Percentiles rank a stretch among this genome's conserved stretches.
phyloP scores from a whole-genome alignment of 768 basidiomycete genomes.

The Exidia glandulosa region DNA sequence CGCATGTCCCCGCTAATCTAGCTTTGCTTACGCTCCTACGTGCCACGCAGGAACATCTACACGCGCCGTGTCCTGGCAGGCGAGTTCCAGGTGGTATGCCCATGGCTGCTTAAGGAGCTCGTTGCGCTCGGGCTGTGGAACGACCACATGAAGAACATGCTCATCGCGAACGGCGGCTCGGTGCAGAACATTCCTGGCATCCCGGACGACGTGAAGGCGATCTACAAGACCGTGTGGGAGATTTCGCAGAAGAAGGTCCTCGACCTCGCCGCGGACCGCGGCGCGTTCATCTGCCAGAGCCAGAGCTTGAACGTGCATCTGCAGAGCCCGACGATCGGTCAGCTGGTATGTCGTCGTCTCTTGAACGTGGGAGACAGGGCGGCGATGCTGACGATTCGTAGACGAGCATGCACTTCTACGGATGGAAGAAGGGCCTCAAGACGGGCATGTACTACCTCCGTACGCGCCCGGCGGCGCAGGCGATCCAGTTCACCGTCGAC shows the following conservation, averaged over 20 bases:
- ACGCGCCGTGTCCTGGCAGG: conserved; percentile 96
- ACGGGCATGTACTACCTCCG: conserved; percentile 95
- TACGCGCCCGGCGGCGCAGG: conserved; percentile 87
- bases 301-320: conserved; percentile 93
- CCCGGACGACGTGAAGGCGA: conserved; percentile 85
- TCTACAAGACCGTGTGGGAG: conserved; percentile 99
- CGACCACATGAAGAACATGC: conserved; percentile 98
- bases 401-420: conserved; percentile 96
- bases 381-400: conserved; percentile 5
- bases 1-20: no score
- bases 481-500: conserved; percentile 97
- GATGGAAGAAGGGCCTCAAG: conserved; percentile 99
- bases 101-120: conserved; percentile 94
- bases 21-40: no score
- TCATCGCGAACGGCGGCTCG: conserved; percentile 91
- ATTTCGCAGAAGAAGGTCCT: conserved; percentile 97
- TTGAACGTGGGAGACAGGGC: conserved; percentile 21
- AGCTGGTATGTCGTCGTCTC: conserved; percentile 33
- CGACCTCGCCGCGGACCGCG: conserved; percentile 94
- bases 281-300: conserved; percentile 93
- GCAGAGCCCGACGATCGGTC: conserved; percentile 77
- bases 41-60: no score
- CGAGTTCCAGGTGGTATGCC: conserved; percentile 98
- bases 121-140: conserved; percentile 93
- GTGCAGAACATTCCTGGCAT: conserved; percentile 80